Base-by-base conservation (phyloP, 345 rosid species). In the Orychophragmus violaceus region DNA sequence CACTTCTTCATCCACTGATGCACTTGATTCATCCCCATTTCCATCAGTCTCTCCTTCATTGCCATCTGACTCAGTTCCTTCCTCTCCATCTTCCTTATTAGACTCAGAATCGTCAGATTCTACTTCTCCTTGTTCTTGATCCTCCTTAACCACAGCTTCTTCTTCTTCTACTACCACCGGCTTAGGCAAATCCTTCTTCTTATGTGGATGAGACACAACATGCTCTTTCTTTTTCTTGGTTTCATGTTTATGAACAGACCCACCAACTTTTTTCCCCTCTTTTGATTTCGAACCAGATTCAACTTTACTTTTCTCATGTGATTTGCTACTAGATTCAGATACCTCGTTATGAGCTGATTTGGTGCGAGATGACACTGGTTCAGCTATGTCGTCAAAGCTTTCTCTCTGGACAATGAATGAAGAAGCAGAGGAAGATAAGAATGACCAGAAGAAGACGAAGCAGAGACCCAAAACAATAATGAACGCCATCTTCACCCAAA, bases 311-410 rank as follows among this genome's bases (percentile, higher is more conserved):
- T 57, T 73, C 58, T 55, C 81, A 32, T 75, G 72, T 66, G 64
- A 59, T 29, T 60, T 69, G 37, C 33, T 64, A 29, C 33, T 64
- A 29, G 76, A 25, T 62, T 75, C 80, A 35, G 59, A 77, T 28
- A 74, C 80, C 5, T 21, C 21, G 32, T 64, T 23, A 25, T 69
- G 62, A 57, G 74, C 57, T 74, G 64, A n/a, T 63, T 50, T 77
- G 17, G 84, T 41, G 32, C 69, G 60, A 13, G 85, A 78, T 23
- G 96, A 68, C 11, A 81, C 85, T 2, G 96, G 97, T 70, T 88
- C 91, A 61, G 84, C 78, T n/a, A 93, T 85, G 50, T 93, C 98
- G 22, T 87, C 96, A 59, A 93, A 93, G 82, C 89, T 93, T 60
- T 88, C 86, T 52, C 94, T 86, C 29, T 64, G 71, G 51, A 81